Evolutionary conservation across 148 eudicot species (phyloP).

Genomic region (Rhododendron henanense): DNA sequence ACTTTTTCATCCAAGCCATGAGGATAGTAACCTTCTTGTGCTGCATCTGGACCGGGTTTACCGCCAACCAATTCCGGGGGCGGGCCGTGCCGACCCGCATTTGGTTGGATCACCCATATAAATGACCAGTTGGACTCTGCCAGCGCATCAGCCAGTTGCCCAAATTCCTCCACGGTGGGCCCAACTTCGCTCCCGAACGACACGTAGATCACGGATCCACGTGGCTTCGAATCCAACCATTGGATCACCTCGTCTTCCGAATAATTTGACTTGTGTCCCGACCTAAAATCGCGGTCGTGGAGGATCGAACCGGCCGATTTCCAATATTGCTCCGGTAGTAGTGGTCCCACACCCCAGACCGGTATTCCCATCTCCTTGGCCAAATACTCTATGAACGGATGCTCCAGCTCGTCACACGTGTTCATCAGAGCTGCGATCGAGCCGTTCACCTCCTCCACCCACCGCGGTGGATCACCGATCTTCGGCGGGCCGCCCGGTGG

Average conservation of each 20-base stretch:
- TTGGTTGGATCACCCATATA: slow-evolving; percentile 57
- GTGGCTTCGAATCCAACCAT: slow-evolving; percentile 58
- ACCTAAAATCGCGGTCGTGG: slow-evolving; percentile 44
- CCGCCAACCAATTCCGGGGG: slow-evolving; percentile 14
- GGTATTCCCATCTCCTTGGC: slow-evolving; percentile 32
- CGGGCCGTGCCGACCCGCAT: slow-evolving; percentile 37
- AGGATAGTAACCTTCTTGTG: slow-evolving; percentile 37
- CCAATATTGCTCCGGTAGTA: slow-evolving; percentile 55
- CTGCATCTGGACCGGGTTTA: neutral
- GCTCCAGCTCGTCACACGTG: slow-evolving; percentile 54
- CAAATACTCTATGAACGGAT: slow-evolving; percentile 38
- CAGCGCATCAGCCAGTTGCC: slow-evolving; percentile 41
- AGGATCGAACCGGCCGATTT: slow-evolving; percentile 41
- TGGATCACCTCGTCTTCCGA: slow-evolving; percentile 54
- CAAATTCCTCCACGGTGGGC: slow-evolving; percentile 47
- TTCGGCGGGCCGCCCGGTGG: slow-evolving; percentile 17
- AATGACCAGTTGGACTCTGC: slow-evolving; percentile 36
- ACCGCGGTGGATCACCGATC: slow-evolving; percentile 34
- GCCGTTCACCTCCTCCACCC: slow-evolving; percentile 51
- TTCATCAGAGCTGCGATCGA: slow-evolving; percentile 46
- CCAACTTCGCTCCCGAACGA: slow-evolving; percentile 72
- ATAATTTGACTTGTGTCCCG: slow-evolving; percentile 39
- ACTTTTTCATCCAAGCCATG: slow-evolving; percentile 40
- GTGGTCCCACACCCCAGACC: slow-evolving; percentile 63
- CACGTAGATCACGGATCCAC: slow-evolving; percentile 48